phyloP scores from a whole-genome alignment of 805 yeast genomes.

The Zygotorulaspora sp. region DNA sequence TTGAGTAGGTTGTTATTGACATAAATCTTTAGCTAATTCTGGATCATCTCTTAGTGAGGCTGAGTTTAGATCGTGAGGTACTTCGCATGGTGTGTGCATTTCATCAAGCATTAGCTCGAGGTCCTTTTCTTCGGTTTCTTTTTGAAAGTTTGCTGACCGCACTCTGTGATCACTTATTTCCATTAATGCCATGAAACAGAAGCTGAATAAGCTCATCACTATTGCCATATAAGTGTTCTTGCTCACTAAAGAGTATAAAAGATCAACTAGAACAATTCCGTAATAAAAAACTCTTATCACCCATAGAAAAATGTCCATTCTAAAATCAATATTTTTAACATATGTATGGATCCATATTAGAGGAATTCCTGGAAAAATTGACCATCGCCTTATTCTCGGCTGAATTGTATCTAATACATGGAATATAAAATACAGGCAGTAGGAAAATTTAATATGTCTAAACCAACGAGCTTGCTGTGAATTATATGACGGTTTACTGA shows the following conservation, averaged over 20 bases:
- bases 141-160: neutral
- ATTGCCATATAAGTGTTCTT: too few relatives aligned
- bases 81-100: too few relatives aligned
- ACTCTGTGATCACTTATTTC: neutral
- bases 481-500: too few relatives aligned
- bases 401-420: neutral
- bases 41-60: neutral
- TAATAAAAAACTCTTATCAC: neutral
- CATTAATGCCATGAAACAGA: neutral
- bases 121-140: neutral
- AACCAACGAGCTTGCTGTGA: neutral
- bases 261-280: neutral
- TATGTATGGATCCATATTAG: neutral
- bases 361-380: neutral
- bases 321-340: neutral
- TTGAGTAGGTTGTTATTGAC: too few relatives aligned
- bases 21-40: too few relatives aligned
- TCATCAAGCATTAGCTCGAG: neutral
- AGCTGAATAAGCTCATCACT: neutral
- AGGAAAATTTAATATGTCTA: neutral
- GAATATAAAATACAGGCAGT: neutral
- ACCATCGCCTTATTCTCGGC: neutral
- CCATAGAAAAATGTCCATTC: neutral
- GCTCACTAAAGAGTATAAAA: neutral
- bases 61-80: too few relatives aligned